Evolutionary conservation across 768 basidiomycete species (phyloP), one percentile per base, ranked within the genome.

Genomic region (Rhodotorula paludigena): DNA sequence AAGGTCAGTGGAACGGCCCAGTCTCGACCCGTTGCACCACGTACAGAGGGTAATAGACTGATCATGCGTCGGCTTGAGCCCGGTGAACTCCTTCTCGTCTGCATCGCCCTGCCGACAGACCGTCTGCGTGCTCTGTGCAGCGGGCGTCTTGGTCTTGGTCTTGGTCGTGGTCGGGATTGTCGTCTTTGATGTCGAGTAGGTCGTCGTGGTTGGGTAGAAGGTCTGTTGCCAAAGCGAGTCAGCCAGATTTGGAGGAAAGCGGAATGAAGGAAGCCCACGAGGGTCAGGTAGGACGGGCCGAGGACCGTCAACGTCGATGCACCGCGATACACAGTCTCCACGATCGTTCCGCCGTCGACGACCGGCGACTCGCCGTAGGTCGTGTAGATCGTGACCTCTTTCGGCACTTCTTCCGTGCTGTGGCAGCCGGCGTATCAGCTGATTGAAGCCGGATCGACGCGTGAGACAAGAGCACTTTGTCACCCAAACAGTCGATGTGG

Each of bases 121-220:
- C 7, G 51, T 55, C 30, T 51, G 33, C 36, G 44, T 57, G 18
- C 54, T 16, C 28, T 3, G 41, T 20, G 51, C 32, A 23, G 47
- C 60, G 14, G 49, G 33, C 44, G 36, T 39, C 23, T 55, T 47
- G n/a, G 71, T 72, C 48, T 61, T 64, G 1, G 71, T 72, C 53
- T 53, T 55, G 10, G 71, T 72, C 41, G 71, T 58, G 1, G 71
- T 72, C 10, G 63, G 57, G 9, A 72, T 38, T 1, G 63, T 72
- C 21, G 55, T 57, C 0, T 21, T 36, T 12, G 60, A 59, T 2
- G 63, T 72, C 1, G 49, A 20, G 44, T 44, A 68, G 11, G 51
- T 59, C 15, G 71, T 72, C 18, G 66, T 60, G 3, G 71, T 68
- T 4, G 71, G 71, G 53, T 72, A 72, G 64, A 72, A 68, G 10